Conservation (phyloP, 345 rosid genomes). For the Garcia nutans region DNA sequence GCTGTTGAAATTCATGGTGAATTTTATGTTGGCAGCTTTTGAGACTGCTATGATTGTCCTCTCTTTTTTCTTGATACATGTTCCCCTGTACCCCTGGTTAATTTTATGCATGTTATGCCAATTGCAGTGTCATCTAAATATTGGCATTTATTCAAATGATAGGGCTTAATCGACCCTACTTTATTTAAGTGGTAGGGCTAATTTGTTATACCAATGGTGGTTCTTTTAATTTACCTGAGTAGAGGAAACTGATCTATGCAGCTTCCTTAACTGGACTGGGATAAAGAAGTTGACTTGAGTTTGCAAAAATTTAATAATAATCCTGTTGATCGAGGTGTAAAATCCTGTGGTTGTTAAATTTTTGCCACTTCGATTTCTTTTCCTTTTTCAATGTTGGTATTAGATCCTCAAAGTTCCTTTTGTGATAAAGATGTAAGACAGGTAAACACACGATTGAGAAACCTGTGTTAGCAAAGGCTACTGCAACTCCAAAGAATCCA, state of each 20-base stretch:
- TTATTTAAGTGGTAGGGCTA: too few relatives aligned
- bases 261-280: too few relatives aligned
- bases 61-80: not conserved
- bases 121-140: not conserved
- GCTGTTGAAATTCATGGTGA: not conserved
- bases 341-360: too few relatives aligned
- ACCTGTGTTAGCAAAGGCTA: conserved; percentile 57
- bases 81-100: too few relatives aligned
- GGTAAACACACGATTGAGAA: conserved; percentile 94
- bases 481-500: conserved; percentile 36
- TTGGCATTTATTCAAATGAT: too few relatives aligned
- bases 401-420: conserved; percentile 18
- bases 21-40: not conserved
- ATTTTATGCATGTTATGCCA: not conserved
- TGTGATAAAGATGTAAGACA: conserved; percentile 74
- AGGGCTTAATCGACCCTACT: too few relatives aligned
- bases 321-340: not conserved
- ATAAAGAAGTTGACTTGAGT: not conserved
- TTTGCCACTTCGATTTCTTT: too few relatives aligned
- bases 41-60: not conserved
- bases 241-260: too few relatives aligned
- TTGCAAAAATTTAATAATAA: not conserved
- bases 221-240: too few relatives aligned
- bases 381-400: not conserved
- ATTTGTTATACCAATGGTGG: too few relatives aligned